Evolutionary conservation across 805 yeast species (phyloP), one percentile per base, ranked within the genome.

Genomic region (Candida pseudofarinosa): DNA sequence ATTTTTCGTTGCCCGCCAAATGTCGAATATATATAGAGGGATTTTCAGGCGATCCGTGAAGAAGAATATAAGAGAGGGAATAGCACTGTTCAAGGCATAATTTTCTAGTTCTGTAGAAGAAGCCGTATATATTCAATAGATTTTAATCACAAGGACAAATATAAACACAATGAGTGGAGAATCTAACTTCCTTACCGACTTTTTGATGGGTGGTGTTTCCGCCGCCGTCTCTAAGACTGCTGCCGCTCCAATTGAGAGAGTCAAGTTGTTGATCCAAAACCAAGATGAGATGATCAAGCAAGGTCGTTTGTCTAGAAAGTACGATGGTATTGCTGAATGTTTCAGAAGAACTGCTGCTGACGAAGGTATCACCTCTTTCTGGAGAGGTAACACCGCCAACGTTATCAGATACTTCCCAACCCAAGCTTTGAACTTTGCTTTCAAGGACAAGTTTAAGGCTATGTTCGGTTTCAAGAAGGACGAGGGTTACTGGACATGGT

Each of bases 341-440:
- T 89, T 90, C 95, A 81, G 69, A 64, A 86, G 97, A 81, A 90
- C 97, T 59, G 85, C 90, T 55, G 85, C 86, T 59, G 88, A 85
- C 59, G 97, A 89, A 79, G 97, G 97, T 83, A 64, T 86, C 53
- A 79, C 74, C 56, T 76, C 97, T 53, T 88, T 89, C 91, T 89
- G 97, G 97, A 85, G 97, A 85, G 97, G 97, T 82, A 89, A 89
- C 90, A 90, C 97, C 56, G 97, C 97, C 65, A 89, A 89, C 77
- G 97, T 89, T 70, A 84, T 89, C 79, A 87, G 97, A 81, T 89
- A 90, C 83, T 89, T 89, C 95, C 97, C 97, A 74, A 90, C 97
- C 72, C 97, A 89, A 79, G 97, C 97, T 63, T 82, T 89, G 69
- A 89, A 89, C 85, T 90, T 89, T 65, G 97, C 97, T 65, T 90